Evolutionary conservation across 1,284 basidiomycete genomes (phyloP).

Genomic region (Pyrrhoderma noxium): DNA sequence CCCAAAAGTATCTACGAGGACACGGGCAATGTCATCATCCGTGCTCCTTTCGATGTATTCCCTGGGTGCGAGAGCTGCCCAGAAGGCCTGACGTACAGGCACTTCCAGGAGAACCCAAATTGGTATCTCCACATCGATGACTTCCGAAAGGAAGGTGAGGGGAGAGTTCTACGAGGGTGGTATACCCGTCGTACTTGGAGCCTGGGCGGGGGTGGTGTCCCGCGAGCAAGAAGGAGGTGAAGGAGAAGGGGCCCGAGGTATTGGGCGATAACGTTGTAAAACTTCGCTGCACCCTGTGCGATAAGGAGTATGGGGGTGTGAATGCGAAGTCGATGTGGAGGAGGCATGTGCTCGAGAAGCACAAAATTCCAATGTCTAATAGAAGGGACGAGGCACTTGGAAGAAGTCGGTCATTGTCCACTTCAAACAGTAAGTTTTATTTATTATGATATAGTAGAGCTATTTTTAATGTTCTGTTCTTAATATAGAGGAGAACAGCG

Average conservation of each 20-base stretch:
- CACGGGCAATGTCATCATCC: slow-evolving; percentile 56
- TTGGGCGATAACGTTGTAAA: slow-evolving; percentile 54
- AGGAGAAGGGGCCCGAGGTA: slow-evolving; percentile 56
- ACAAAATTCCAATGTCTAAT: slow-evolving; percentile 80
- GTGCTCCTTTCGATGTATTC: slow-evolving; percentile 59
- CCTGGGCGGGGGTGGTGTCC: slow-evolving; percentile 78
- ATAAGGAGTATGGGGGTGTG: slow-evolving; percentile 70
- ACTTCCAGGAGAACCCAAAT: slow-evolving; percentile 61
- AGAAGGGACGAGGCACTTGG: slow-evolving; percentile 62
- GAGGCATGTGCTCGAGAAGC: slow-evolving; percentile 77
- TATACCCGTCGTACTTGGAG: slow-evolving; percentile 66
- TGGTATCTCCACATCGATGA: slow-evolving; percentile 70
- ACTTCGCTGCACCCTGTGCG: slow-evolving; percentile 72
- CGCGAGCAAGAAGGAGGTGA: slow-evolving; percentile 48
- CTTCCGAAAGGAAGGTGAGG: slow-evolving; percentile 45
- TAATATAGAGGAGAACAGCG: slow-evolving; percentile 16
- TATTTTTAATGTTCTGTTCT: not conserved
- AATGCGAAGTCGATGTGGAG: slow-evolving; percentile 87
- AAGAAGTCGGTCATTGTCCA: slow-evolving; percentile 43
- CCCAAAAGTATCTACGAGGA: slow-evolving; percentile 63
- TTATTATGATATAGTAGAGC: not conserved
- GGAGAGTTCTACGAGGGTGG: slow-evolving; percentile 33
- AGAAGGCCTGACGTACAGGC: slow-evolving; percentile 59
- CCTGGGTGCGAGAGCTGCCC: slow-evolving; percentile 51
- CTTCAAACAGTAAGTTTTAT: slow-evolving; percentile 45